Evolutionary conservation across 345 rosid species (phyloP).

Genomic region (Camelina hispida): DNA sequence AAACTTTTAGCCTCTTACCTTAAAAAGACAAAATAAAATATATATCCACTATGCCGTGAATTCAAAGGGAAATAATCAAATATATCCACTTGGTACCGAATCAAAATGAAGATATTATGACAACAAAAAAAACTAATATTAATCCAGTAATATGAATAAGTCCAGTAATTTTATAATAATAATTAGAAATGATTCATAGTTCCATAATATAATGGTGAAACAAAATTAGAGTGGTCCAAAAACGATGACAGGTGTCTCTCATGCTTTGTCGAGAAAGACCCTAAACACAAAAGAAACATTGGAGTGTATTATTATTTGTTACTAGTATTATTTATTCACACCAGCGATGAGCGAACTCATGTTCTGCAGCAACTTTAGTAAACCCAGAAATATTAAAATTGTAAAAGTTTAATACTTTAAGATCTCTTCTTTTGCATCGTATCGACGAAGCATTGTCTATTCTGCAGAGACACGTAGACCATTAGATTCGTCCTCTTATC

Average conservation of each 20-base stretch:
- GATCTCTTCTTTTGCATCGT: conserved; percentile 40
- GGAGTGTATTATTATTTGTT: conserved; percentile 22
- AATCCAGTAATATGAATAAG: no score
- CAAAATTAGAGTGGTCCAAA: conserved; percentile 44
- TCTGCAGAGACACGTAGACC: conserved; percentile 45
- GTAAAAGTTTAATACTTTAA: conserved; percentile 1
- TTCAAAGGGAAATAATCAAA: conserved; percentile 35
- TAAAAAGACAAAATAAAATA: conserved; percentile 44
- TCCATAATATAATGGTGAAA: conserved; percentile 21
- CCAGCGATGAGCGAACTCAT: conserved; percentile 42
- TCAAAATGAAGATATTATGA: conserved; percentile 34
- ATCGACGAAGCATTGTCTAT: conserved; percentile 42
- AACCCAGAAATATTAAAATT: conserved; percentile 20
- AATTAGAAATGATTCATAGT: neutral
- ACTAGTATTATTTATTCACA: conserved; percentile 9
- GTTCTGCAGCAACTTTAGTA: conserved; percentile 43
- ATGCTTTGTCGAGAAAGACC: conserved; percentile 45
- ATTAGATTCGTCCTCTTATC: conserved; percentile 47
- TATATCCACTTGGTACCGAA: conserved; percentile 37
- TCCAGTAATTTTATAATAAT: conserved; percentile 8
- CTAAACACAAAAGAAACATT: conserved; percentile 33
- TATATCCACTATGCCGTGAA: conserved; percentile 24
- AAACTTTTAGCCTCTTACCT: conserved; percentile 41
- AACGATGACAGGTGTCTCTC: conserved; percentile 45
- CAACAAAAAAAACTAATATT: neutral